Base-by-base conservation (phyloP, 371 early-diverging fungal species). In the Choanephora cucurbitarum region DNA sequence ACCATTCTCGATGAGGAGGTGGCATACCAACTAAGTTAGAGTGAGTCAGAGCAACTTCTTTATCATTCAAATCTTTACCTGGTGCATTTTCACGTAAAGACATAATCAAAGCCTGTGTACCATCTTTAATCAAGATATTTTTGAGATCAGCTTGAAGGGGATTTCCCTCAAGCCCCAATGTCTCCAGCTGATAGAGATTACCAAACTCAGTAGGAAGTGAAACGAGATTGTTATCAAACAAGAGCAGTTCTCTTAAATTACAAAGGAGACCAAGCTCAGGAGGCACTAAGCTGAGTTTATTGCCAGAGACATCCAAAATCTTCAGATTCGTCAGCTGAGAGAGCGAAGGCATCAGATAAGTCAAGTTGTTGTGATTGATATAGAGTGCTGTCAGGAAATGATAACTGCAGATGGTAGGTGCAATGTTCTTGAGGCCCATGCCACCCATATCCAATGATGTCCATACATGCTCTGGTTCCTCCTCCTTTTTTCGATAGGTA, bases 131-230 rank as follows among this genome's bases (percentile, higher is more conserved):
- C 46, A 95, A 69, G 33, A 97, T 60, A 2, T 79, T 77, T 59
- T 85, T 83, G 33, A 97, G 72, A 18, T 94, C 92, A 24, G 95
- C 92, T 47, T 91, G 77, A 49, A 99, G 64, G 3, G 99, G 99
- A 75, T 99, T 99, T 14, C 99, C 99, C 66, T 99, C 96, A 22
- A 99, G 60, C 4, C 99, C 97, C 31, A 99, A 76, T 3, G 80
- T 87, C 56, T 98, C 96, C 48, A 99, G 72, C 64, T 94, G 93
- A 66, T 88, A 97, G 44, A 99, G 77, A 10, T 87, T 87, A 6
- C 99, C 99, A 44, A 99, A 74, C 73, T 98, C 99, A 47, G 80
- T 75, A 8, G 99, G 99, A 44, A 99, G 62, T 15, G 83, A 85
- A 8, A 88, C 78, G 22, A 99, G 71, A 49, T 87, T 81, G 66